Percentiles rank a stretch among this genome's conserved stretches.
Evolutionary conservation across 768 basidiomycete genomes (phyloP).

Genomic region (Leccinum fibrillosum): DNA sequence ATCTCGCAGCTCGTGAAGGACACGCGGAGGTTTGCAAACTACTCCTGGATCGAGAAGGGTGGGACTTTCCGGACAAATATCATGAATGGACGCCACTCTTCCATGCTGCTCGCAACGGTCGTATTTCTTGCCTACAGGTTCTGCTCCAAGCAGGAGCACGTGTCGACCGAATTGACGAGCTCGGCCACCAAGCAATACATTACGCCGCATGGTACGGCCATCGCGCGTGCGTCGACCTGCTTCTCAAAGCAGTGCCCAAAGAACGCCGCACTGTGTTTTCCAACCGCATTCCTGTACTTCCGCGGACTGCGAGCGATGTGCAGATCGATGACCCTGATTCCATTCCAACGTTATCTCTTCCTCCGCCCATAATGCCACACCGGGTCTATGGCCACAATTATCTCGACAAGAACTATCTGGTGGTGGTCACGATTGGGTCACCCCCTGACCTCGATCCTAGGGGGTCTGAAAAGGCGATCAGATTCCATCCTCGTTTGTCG

Average conservation of each 20-base stretch:
- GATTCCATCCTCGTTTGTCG: slow-evolving; percentile 71
- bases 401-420: slow-evolving; percentile 79
- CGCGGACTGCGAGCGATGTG: slow-evolving; percentile 30
- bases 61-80: slow-evolving; percentile 92
- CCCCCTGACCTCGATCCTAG: slow-evolving; percentile 36
- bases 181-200: slow-evolving; percentile 80
- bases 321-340: slow-evolving; percentile 76
- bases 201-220: slow-evolving; percentile 98
- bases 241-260: slow-evolving; percentile 43
- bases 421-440: slow-evolving; percentile 81
- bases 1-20: slow-evolving; percentile 91
- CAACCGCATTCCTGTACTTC: slow-evolving; percentile 18
- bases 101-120: slow-evolving; percentile 89
- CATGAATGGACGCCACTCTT: slow-evolving; percentile 98
- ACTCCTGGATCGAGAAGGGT: slow-evolving; percentile 70
- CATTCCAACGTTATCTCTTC: slow-evolving; percentile 92
- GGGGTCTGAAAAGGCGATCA: slow-evolving; percentile 48
- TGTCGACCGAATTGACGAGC: slow-evolving; percentile 77
- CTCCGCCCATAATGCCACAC: slow-evolving; percentile 98
- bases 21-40: slow-evolving; percentile 81
- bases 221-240: slow-evolving; percentile 57
- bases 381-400: slow-evolving; percentile 97
- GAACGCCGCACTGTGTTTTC: slow-evolving; percentile 13
- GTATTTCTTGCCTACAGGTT: slow-evolving; percentile 66
- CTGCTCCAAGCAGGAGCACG: slow-evolving; percentile 78